phyloP scores from a whole-genome alignment of 495 filamentous ascomycete species.

The Penicillium odoratum region DNA sequence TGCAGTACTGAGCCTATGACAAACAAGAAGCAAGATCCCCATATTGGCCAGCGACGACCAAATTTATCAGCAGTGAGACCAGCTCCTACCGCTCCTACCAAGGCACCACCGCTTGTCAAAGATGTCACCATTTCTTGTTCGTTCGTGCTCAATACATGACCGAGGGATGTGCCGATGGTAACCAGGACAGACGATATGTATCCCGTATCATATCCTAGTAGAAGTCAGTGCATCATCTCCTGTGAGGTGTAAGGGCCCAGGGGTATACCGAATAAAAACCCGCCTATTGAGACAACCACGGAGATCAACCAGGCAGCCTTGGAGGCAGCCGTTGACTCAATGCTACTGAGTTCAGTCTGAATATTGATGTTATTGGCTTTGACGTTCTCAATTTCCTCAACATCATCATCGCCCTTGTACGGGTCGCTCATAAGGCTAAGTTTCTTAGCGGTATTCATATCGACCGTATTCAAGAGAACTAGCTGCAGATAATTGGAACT shows the following conservation, averaged over 20 bases:
- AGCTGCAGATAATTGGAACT: neutral
- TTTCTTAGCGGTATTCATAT: conserved; percentile 11
- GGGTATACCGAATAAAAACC: conserved; percentile 18
- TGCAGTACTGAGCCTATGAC: conserved; percentile 44
- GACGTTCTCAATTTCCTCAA: conserved; percentile 18
- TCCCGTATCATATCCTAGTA: conserved; percentile 23
- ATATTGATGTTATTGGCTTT: conserved; percentile 5
- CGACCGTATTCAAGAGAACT: conserved; percentile 1
- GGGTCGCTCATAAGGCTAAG: neutral
- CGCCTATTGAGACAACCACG: conserved; percentile 18
- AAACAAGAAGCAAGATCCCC: conserved; percentile 49
- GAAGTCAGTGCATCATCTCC: neutral
- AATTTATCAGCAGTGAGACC: conserved; percentile 50
- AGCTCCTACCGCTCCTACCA: conserved; percentile 48
- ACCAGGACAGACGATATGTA: conserved; percentile 22
- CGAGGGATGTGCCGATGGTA: conserved; percentile 13
- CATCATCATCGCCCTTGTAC: conserved; percentile 4
- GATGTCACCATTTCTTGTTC: conserved; percentile 25
- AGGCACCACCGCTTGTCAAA: conserved; percentile 19
- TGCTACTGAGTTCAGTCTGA: conserved; percentile 12
- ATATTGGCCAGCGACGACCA: conserved; percentile 50
- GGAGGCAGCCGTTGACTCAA: conserved; percentile 19
- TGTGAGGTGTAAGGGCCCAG: neutral
- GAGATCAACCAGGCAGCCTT: conserved; percentile 22
- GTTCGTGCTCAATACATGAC: conserved; percentile 16